Conservation (phyloP, 345 rosid species). For the Adansonia digitata region DNA sequence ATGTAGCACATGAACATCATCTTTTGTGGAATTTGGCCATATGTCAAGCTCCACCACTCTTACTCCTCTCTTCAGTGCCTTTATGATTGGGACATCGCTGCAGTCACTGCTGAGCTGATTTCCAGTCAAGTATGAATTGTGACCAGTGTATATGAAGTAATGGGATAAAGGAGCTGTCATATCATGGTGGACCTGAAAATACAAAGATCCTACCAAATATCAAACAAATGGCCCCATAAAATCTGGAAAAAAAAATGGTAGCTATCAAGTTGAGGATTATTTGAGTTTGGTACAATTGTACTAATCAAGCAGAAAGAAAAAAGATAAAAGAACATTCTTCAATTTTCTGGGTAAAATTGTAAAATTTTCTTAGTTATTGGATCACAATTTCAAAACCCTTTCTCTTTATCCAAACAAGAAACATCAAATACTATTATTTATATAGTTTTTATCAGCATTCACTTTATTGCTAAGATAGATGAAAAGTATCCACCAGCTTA, state of each 20-base stretch:
- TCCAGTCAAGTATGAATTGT: constrained; percentile 88
- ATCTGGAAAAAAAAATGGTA: not conserved
- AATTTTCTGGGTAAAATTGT: not conserved
- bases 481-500: not conserved
- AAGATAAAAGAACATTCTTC: not conserved
- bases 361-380: not conserved
- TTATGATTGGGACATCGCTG: constrained; percentile 83
- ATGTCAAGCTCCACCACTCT: constrained; percentile 93
- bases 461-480: not conserved
- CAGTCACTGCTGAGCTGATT: constrained; percentile 94
- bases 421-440: not conserved
- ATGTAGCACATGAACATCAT: constrained; percentile 74
- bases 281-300: not conserved
- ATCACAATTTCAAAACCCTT: not conserved
- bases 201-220: not conserved
- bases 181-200: constrained; percentile 77
- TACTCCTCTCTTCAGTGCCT: constrained; percentile 67
- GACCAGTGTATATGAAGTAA: constrained; percentile 88
- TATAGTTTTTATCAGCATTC: not conserved
- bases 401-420: not conserved
- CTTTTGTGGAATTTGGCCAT: constrained; percentile 76
- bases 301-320: not conserved
- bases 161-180: constrained; percentile 86
- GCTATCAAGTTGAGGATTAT: not conserved
- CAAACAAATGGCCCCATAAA: constrained; percentile 3